Evolutionary conservation across 1,139 yeast species (phyloP).

Genomic region (Kluyveromyces sp.): DNA sequence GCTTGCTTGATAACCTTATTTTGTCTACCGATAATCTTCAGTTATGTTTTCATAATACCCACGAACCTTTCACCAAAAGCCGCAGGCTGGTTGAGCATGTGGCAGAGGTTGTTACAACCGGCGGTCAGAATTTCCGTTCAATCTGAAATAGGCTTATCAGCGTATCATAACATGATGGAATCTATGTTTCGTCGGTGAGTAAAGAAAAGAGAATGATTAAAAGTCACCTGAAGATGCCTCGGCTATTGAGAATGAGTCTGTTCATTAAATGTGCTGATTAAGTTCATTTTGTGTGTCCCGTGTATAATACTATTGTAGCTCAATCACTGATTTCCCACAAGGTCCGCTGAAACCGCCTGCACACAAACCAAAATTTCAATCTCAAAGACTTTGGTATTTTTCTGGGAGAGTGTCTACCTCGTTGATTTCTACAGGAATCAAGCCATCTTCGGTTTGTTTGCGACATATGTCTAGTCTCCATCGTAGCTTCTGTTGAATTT

Average conservation of each 20-base stretch:
- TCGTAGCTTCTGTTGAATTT: constrained; percentile 43
- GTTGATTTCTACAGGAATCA: constrained; percentile 35
- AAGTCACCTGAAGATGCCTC: too few species aligned
- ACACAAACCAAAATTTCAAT: not conserved
- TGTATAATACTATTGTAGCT: too few species aligned
- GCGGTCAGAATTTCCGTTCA: constrained; percentile 20
- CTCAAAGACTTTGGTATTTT: constrained; percentile 27
- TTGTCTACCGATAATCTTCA: constrained; percentile 35
- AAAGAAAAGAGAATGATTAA: too few species aligned
- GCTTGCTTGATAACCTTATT: constrained; percentile 32
- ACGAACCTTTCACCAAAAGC: constrained; percentile 36
- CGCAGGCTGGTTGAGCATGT: constrained; percentile 25
- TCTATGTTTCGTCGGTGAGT: not conserved
- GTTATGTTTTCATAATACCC: constrained; percentile 31
- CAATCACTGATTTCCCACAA: too few species aligned
- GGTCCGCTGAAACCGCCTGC: too few species aligned
- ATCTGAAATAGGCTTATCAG: constrained; percentile 38
- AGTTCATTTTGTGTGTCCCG: too few species aligned
- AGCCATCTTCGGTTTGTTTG: constrained; percentile 20
- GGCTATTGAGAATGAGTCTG: too few species aligned
- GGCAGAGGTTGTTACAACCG: constrained; percentile 36
- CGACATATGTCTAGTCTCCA: constrained; percentile 53
- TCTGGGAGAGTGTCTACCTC: constrained; percentile 43
- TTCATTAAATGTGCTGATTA: too few species aligned
- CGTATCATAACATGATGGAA: constrained; percentile 13